These are phyloP conservation scores for Candida montana DNA, from an alignment of 805 yeast species.

Conservation along the genomic window DNA sequence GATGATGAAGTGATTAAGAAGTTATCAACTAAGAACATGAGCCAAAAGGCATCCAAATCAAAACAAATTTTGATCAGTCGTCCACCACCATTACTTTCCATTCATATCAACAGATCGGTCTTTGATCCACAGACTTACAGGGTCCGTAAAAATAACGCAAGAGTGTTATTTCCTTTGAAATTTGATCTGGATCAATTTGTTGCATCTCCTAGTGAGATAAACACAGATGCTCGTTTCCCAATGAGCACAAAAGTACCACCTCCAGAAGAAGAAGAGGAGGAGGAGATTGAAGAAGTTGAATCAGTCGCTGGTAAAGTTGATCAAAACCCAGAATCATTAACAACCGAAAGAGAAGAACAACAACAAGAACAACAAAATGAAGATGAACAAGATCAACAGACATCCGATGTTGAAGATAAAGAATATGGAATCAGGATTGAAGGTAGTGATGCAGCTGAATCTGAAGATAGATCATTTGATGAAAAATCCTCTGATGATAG, in stretches of 20 bases:
- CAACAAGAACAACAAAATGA: slow-evolving; percentile 2
- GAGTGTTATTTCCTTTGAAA: slow-evolving; percentile 67
- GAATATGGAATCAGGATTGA: background rate
- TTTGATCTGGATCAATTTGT: slow-evolving; percentile 66
- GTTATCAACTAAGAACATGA: slow-evolving; percentile 69
- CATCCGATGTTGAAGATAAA: background rate
- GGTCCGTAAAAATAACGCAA: slow-evolving; percentile 79
- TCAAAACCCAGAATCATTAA: no score
- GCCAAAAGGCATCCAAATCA: slow-evolving; percentile 70
- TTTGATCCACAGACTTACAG: slow-evolving; percentile 82
- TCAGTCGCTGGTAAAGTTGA: no score
- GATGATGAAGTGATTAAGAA: slow-evolving; percentile 74
- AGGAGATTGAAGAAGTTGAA: slow-evolving; percentile 4
- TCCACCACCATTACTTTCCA: slow-evolving; percentile 76
- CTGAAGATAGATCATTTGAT: slow-evolving; percentile 1
- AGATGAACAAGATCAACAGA: slow-evolving; percentile 1
- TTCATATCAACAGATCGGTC: slow-evolving; percentile 90
- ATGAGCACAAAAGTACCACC: slow-evolving; percentile 46
- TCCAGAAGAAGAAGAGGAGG: slow-evolving; percentile 11
- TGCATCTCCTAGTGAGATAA: slow-evolving; percentile 63
- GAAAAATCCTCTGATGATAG: background rate
- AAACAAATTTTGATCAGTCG: slow-evolving; percentile 76
- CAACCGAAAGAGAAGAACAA: no score
- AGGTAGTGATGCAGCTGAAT: slow-evolving; percentile 4
- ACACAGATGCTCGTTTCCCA: slow-evolving; percentile 73